Percentiles rank a stretch among this genome's conserved stretches.
phyloP scores from a whole-genome alignment of 345 rosid species.

The Syzygium oleosum region DNA sequence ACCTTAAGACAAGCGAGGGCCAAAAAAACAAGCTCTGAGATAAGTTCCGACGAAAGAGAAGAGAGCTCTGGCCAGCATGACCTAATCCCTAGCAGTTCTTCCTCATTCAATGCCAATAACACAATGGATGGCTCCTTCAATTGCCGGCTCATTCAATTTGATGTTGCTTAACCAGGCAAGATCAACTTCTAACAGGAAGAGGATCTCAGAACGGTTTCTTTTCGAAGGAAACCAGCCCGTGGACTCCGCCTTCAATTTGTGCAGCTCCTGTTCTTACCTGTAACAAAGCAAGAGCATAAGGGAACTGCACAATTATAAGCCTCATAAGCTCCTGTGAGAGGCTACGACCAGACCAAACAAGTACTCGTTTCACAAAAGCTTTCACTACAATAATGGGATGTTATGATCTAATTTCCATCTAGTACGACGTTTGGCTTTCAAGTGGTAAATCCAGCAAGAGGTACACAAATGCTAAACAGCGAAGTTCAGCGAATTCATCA shows the following conservation, averaged over 20 bases:
- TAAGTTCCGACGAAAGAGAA: neutral
- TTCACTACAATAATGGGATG: neutral
- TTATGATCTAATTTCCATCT: neutral
- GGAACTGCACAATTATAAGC: neutral
- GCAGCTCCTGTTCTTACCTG: slow-evolving; percentile 94
- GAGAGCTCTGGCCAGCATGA: neutral
- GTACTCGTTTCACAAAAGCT: too few species aligned
- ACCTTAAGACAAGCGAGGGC: neutral
- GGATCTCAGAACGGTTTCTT: slow-evolving; percentile 50
- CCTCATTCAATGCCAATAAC: neutral
- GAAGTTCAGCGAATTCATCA: neutral
- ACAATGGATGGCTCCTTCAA: neutral
- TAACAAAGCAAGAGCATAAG: neutral
- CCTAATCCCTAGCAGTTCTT: neutral
- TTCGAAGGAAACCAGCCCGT: slow-evolving; percentile 61
- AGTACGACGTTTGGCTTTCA: neutral
- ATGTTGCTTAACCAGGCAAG: neutral
- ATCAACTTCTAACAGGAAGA: neutral
- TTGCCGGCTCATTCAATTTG: neutral
- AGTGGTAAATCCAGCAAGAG: neutral
- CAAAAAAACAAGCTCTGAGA: neutral
- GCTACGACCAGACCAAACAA: neutral
- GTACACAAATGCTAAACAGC: neutral
- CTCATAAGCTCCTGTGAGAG: neutral
- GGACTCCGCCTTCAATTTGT: slow-evolving; percentile 83